phyloP scores from a whole-genome alignment of 208 protist genomes.

The Kentomonas sorsogonicus region DNA sequence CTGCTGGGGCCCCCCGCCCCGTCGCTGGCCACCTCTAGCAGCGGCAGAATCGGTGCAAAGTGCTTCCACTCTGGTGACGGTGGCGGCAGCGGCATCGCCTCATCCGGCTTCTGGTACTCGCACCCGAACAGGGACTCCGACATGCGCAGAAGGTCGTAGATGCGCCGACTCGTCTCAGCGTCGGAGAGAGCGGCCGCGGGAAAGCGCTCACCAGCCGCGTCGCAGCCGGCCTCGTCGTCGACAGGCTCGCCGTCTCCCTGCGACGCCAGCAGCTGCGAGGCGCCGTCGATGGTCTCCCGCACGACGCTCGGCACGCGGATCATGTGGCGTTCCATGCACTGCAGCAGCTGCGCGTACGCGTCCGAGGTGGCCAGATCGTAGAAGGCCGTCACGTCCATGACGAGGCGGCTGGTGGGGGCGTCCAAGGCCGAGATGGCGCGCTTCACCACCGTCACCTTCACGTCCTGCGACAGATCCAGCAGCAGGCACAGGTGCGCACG shows the following conservation, averaged over 20 bases:
- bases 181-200: too few relatives aligned
- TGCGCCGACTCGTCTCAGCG: too few relatives aligned
- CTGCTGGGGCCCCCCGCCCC: not conserved
- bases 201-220: too few relatives aligned
- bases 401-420: constrained; percentile 31
- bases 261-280: constrained; percentile 8
- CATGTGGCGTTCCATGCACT: constrained; percentile 69
- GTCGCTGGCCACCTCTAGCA: not conserved
- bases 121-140: constrained; percentile 51
- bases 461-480: constrained; percentile 22
- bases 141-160: too few relatives aligned
- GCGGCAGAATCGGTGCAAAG: constrained; percentile 22
- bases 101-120: constrained; percentile 53
- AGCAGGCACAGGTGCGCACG: constrained; percentile 36
- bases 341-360: constrained; percentile 11
- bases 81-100: constrained; percentile 31
- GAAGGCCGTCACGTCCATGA: constrained; percentile 64
- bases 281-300: constrained; percentile 31
- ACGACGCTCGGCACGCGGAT: constrained; percentile 55
- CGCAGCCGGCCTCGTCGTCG: not conserved
- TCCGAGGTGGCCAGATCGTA: constrained; percentile 48
- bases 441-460: constrained; percentile 31
- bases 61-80: constrained; percentile 29
- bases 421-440: constrained; percentile 16
- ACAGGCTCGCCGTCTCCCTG: not conserved